Percentiles rank a stretch among this genome's conserved stretches.
Evolutionary conservation across 306 rosid species (phyloP).

Genomic region (Cotoneaster glaucophyllus): DNA sequence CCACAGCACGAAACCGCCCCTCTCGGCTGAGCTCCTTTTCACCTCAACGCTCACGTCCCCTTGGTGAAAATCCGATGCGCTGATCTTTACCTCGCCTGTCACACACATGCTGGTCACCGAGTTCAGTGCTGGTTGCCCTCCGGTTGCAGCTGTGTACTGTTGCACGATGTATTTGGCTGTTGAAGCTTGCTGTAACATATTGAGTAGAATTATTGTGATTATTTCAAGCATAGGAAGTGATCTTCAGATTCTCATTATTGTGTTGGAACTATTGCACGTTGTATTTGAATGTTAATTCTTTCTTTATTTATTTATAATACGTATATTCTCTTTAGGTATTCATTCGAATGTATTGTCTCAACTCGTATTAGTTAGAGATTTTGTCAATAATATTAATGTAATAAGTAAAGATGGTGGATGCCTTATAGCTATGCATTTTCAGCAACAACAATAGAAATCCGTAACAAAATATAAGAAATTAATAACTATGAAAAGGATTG

Average conservation of each 20-base stretch:
- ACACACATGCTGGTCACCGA: constrained; percentile 77
- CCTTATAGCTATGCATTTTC: no score
- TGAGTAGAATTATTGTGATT: neutral
- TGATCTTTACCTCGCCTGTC: constrained; percentile 67
- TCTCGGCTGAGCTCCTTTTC: constrained; percentile 58
- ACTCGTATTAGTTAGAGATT: no score
- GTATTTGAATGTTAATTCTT: no score
- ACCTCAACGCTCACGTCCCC: constrained; percentile 41
- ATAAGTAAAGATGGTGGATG: no score
- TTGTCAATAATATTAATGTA: no score
- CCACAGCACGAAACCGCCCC: constrained; percentile 81
- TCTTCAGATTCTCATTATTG: neutral
- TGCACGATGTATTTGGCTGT: constrained; percentile 91
- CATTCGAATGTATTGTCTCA: no score
- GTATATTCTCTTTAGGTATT: no score
- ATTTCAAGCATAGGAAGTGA: neutral
- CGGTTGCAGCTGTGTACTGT: constrained; percentile 91
- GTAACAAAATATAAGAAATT: neutral
- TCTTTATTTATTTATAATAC: no score
- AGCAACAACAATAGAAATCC: neutral
- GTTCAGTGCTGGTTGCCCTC: constrained; percentile 79
- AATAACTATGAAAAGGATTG: neutral
- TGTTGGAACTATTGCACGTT: no score
- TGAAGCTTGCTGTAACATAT: constrained; percentile 70
- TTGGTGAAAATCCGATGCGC: constrained; percentile 74